Evolutionary conservation across 768 basidiomycete genomes (phyloP).

Genomic region (Boletus reticulatus): DNA sequence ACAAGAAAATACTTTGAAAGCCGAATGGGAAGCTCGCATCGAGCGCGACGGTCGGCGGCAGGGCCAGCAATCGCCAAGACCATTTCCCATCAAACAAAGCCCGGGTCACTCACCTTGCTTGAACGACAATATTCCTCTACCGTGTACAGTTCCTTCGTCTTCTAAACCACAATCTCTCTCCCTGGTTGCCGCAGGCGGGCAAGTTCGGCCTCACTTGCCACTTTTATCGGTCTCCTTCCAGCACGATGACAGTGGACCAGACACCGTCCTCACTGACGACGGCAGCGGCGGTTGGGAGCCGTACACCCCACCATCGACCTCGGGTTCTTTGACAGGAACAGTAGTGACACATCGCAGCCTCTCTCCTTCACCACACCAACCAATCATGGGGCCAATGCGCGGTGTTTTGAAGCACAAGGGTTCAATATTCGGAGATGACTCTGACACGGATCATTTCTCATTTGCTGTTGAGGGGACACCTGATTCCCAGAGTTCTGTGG

Average conservation of each 20-base stretch:
- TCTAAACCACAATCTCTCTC: conserved; percentile 24
- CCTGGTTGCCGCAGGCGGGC: conserved; percentile 32
- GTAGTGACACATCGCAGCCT: conserved; percentile 42
- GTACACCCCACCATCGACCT: conserved; percentile 63
- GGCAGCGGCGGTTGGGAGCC: conserved; percentile 54
- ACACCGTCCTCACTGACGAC: conserved; percentile 49
- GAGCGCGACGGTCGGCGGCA: conserved; percentile 30
- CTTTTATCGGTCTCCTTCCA: conserved; percentile 40
- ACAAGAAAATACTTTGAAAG: conserved; percentile 57
- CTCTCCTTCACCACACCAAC: conserved; percentile 25
- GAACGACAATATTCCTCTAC: conserved; percentile 19
- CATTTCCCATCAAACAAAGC: conserved; percentile 23
- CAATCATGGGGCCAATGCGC: conserved; percentile 37
- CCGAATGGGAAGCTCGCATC: conserved; percentile 42
- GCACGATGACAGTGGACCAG: conserved; percentile 53
- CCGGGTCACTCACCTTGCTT: conserved; percentile 29
- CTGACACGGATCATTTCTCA: conserved; percentile 52
- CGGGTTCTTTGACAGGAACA: conserved; percentile 45
- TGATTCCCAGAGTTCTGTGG: conserved; percentile 13
- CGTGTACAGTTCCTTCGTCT: conserved; percentile 4
- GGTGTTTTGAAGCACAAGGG: conserved; percentile 31
- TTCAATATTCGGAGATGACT: conserved; percentile 45
- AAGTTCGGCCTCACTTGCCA: conserved; percentile 47
- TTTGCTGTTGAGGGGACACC: conserved; percentile 35
- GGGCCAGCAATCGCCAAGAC: conserved; percentile 21